phyloP scores from a whole-genome alignment of 2,329 filamentous ascomycete genomes.

The Cadophora sp. region DNA sequence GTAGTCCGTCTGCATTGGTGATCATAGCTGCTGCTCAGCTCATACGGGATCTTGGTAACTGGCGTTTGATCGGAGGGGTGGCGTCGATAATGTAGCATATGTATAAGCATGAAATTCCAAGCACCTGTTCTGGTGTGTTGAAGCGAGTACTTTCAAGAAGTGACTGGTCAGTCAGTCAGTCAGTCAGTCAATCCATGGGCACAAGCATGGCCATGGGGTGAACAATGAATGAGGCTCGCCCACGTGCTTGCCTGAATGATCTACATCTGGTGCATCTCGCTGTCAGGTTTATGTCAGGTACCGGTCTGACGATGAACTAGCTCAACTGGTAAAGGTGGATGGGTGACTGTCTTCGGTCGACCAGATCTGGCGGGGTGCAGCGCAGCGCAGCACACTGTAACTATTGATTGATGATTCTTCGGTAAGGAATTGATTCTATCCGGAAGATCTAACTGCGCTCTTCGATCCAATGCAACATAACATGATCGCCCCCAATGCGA shows the following conservation, averaged over 20 bases:
- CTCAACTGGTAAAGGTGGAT: neutral
- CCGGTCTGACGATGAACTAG: constrained; percentile 4
- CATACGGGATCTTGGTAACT: constrained; percentile 33
- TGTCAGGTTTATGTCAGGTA: neutral
- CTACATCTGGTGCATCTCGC: constrained; percentile 11
- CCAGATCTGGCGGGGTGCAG: constrained; percentile 6
- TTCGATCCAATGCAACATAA: neutral
- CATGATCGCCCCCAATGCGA: too few species aligned
- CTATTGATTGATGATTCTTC: neutral
- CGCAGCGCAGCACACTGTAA: neutral
- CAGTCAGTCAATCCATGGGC: too few species aligned
- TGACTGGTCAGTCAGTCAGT: neutral
- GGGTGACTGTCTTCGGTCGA: neutral
- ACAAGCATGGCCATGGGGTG: neutral
- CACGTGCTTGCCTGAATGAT: constrained; percentile 20
- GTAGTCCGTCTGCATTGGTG: constrained; percentile 30
- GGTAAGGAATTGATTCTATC: constrained; percentile 20
- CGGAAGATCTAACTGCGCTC: constrained; percentile 19
- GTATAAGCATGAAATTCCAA: constrained; percentile 37
- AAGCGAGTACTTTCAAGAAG: neutral
- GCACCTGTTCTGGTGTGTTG: constrained; percentile 5
- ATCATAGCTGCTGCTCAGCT: constrained; percentile 13
- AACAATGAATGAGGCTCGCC: neutral
- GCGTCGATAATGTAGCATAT: constrained; percentile 32
- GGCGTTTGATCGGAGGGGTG: constrained; percentile 39